Base-by-base conservation (phyloP, 805 yeast species). In the Wickerhamomyces ciferrii region DNA sequence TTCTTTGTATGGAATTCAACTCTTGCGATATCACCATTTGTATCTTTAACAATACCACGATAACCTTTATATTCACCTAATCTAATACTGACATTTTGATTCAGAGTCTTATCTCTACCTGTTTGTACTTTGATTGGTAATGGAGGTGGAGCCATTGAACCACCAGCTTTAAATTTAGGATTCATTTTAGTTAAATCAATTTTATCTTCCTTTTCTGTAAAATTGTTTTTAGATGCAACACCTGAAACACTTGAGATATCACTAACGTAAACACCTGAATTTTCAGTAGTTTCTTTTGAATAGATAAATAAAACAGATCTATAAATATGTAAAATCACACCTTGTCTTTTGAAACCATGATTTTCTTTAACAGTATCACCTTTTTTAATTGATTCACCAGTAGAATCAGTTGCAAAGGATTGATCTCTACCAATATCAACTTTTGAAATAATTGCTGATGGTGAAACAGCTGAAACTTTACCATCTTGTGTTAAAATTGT, bases 31-130 rank as follows among this genome's bases (percentile, higher is more conserved):
- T 85, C 85, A 51, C 95, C 99, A 57, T 89, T 94, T 10, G 96
- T 89, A 62, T 94, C 98, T 54, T 87, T 85, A 39, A 94, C 88
- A 53, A 88, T 86, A 63, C 99, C 99, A 70, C 84, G 83, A 55
- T 89, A 81, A 41, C 99, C 98, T 69, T 94, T 94, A 65, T 92
- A 89, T 42, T 80, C 81, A 27, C 96, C 94, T n/a, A 97, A 89
- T 59, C 86, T 83, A 42, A 94, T 86, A 53, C 89, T 80, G 20
- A 94, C 97, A 48, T 85, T 84, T 60, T 88, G 89, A 55, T 88
- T 86, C 34, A 94, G 60, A 25, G 95, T 80, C 42, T 79, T 78
- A 63, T 89, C 96, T 54, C 96, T 80, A 9, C 96, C 96, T 45
- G 83, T 79, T 45, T 70, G 74, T 50, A 70, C 67, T 45, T 80